Conservation (phyloP, 305 asterid genomes). For the Fraxinus angustifolia region DNA sequence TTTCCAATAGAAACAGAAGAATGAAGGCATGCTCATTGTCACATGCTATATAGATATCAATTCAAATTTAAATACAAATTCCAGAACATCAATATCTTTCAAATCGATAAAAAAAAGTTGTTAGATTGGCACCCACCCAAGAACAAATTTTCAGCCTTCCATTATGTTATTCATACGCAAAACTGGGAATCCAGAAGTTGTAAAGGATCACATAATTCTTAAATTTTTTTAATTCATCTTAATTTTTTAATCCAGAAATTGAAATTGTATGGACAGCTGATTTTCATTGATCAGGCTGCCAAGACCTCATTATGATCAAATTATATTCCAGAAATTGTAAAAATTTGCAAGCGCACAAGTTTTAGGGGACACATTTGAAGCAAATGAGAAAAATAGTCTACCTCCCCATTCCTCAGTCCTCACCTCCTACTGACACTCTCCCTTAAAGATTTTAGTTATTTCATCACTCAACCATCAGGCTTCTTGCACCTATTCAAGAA, state of each 20-base stretch:
- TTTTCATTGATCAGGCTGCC: background rate
- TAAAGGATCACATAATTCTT: background rate
- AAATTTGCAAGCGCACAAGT: background rate
- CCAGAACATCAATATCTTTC: background rate
- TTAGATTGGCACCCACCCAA: background rate
- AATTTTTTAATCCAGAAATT: background rate
- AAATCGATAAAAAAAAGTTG: background rate
- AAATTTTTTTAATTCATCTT: background rate
- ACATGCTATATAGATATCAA: background rate
- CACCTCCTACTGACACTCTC: background rate
- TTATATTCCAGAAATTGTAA: background rate
- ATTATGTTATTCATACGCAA: background rate
- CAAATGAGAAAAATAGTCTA: background rate
- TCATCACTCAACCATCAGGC: background rate
- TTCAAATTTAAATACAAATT: background rate
- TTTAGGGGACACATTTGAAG: background rate
- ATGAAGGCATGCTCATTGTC: background rate
- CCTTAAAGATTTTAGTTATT: background rate
- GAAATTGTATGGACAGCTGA: background rate
- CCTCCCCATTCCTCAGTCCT: background rate
- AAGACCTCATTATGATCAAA: background rate
- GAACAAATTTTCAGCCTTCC: background rate
- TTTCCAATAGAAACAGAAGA: background rate
- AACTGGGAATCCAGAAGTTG: background rate
- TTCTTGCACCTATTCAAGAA: background rate